These are phyloP conservation scores for Lunasporangiospora selenospora DNA, from an alignment of 192 early-diverging fungal species.

Conservation along the genomic window DNA sequence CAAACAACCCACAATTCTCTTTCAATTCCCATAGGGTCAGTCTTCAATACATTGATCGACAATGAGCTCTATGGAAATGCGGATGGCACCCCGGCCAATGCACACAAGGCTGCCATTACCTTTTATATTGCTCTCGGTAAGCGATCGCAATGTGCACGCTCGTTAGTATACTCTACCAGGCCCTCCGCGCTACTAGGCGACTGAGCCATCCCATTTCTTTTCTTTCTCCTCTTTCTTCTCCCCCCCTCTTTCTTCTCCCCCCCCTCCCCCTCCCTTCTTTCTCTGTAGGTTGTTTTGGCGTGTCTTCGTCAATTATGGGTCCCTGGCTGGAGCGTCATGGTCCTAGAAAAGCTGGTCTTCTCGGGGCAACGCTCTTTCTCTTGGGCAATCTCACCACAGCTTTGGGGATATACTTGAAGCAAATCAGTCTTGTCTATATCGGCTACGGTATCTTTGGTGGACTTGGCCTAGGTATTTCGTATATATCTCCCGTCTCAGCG, in stretches of 20 bases:
- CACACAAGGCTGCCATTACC: constrained; percentile 59
- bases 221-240: too few relatives aligned
- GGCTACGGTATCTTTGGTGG: constrained; percentile 71
- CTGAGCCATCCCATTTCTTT: too few relatives aligned
- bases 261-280: not conserved
- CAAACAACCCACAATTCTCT: too few relatives aligned
- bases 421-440: constrained; percentile 67
- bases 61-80: constrained; percentile 38
- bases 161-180: too few relatives aligned
- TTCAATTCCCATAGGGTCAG: constrained; percentile 58
- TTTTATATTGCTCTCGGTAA: constrained; percentile 64
- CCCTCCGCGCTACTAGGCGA: too few relatives aligned
- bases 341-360: constrained; percentile 54
- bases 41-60: constrained; percentile 68
- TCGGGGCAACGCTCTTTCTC: constrained; percentile 58
- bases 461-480: constrained; percentile 65
- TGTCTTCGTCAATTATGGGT: constrained; percentile 60
- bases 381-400: constrained; percentile 63
- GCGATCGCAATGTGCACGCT: too few relatives aligned
- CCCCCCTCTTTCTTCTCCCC: too few relatives aligned
- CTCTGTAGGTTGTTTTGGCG: constrained; percentile 56
- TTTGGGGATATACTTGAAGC: constrained; percentile 56
- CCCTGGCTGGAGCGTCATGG: constrained; percentile 68
- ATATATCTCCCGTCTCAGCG: constrained; percentile 67
- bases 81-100: constrained; percentile 21